phyloP scores from a whole-genome alignment of 805 yeast genomes.

The Cyberlindnera sargentensis region DNA sequence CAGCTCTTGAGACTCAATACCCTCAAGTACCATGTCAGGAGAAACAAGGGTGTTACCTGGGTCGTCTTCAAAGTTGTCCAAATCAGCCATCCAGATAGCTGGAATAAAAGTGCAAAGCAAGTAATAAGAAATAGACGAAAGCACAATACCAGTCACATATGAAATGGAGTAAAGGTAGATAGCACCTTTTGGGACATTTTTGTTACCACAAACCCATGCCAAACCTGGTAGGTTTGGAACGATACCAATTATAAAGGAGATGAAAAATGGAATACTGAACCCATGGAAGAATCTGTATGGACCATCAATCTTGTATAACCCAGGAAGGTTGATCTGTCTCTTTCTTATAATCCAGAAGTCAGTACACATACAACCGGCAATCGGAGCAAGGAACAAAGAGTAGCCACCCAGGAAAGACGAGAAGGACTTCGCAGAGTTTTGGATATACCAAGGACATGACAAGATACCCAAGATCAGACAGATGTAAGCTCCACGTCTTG shows the following conservation, averaged over 20 bases:
- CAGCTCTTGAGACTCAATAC: slow-evolving; percentile 5
- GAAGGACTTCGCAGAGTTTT: slow-evolving; percentile 53
- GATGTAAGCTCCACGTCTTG: slow-evolving; percentile 54
- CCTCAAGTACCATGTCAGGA: slow-evolving; percentile 12
- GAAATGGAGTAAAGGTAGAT: slow-evolving; percentile 43
- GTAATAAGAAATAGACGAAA: slow-evolving; percentile 43
- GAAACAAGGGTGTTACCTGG: slow-evolving; percentile 16
- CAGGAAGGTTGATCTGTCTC: slow-evolving; percentile 55
- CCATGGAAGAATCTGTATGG: slow-evolving; percentile 57
- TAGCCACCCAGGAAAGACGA: slow-evolving; percentile 72
- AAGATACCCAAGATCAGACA: slow-evolving; percentile 63
- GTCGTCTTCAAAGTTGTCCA: slow-evolving; percentile 15
- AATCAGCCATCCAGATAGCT: slow-evolving; percentile 19
- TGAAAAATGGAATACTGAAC: slow-evolving; percentile 71
- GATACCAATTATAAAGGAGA: slow-evolving; percentile 43
- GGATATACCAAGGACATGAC: slow-evolving; percentile 69
- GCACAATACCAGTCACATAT: slow-evolving; percentile 54
- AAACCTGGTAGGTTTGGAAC: slow-evolving; percentile 34
- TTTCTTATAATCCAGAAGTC: slow-evolving; percentile 62
- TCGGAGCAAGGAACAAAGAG: slow-evolving; percentile 70
- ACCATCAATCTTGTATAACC: slow-evolving; percentile 45
- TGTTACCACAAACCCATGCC: slow-evolving; percentile 50
- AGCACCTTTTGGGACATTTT: slow-evolving; percentile 68
- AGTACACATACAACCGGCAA: slow-evolving; percentile 59
- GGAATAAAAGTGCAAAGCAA: slow-evolving; percentile 41